These are phyloP conservation scores for Epichloe sylvatica DNA, from an alignment of 2,329 filamentous ascomycete species.

Conservation along the genomic window DNA sequence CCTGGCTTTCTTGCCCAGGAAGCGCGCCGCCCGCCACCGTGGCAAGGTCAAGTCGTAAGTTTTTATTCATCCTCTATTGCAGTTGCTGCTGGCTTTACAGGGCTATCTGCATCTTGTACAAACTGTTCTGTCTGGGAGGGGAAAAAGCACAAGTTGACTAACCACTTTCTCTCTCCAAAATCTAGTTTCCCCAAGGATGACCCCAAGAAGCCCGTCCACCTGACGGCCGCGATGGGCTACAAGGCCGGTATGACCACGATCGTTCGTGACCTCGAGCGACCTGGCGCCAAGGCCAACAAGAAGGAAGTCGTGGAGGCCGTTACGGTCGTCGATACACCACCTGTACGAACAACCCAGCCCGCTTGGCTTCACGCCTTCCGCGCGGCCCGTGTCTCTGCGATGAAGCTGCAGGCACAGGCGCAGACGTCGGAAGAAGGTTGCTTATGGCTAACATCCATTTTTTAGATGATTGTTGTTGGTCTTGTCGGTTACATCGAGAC, in stretches of 20 bases:
- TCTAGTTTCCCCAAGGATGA: conserved; percentile 99
- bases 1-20: conserved; percentile 77
- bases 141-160: background rate
- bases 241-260: conserved; percentile 99
- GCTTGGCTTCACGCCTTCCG: conserved; percentile 46
- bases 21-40: conserved; percentile 86
- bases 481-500: conserved; percentile 99
- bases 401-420: no score
- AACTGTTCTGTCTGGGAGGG: background rate
- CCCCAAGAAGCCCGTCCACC: conserved; percentile 97
- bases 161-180: background rate
- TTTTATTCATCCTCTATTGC: background rate
- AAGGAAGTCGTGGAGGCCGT: conserved; percentile 89
- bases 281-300: conserved; percentile 99
- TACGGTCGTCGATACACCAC: conserved; percentile 81
- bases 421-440: conserved; percentile 20
- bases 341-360: conserved; percentile 81
- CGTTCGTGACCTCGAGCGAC: conserved; percentile 97
- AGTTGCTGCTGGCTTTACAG: background rate
- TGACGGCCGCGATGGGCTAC: conserved; percentile 97
- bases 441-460: conserved; percentile 54
- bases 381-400: background rate
- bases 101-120: background rate
- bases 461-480: conserved; percentile 98
- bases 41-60: conserved; percentile 98